Conservation (phyloP, 1,284 basidiomycete genomes). For the Boletellus deceptivus region DNA sequence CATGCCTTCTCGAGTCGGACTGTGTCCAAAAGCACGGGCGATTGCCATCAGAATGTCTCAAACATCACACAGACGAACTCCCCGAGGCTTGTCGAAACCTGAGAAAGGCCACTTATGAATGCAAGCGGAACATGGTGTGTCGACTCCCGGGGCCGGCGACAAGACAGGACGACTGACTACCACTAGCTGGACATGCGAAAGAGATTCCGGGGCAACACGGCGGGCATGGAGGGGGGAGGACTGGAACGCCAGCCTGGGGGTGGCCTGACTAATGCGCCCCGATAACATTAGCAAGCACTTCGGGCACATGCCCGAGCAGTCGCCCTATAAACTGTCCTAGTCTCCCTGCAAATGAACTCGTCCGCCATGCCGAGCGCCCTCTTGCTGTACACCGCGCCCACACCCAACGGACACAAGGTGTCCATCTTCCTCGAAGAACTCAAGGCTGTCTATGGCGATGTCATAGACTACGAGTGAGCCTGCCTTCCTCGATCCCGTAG, state of each 20-base stretch:
- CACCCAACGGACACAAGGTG: slow-evolving; percentile 71
- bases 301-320: slow-evolving; percentile 12
- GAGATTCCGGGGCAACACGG: slow-evolving; percentile 73
- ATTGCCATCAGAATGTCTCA: slow-evolving; percentile 77
- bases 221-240: slow-evolving; percentile 42
- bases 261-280: slow-evolving; percentile 3
- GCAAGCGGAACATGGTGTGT: slow-evolving; percentile 84
- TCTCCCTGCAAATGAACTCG: not conserved
- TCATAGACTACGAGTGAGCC: slow-evolving; percentile 58
- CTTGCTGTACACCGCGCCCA: slow-evolving; percentile 60
- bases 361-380: slow-evolving; percentile 40
- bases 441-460: slow-evolving; percentile 49
- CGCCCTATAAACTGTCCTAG: slow-evolving; percentile 8
- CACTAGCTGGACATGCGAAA: slow-evolving; percentile 81
- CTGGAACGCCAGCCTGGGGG: not conserved
- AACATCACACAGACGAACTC: slow-evolving; percentile 66
- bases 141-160: not conserved
- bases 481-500: not conserved
- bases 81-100: slow-evolving; percentile 75
- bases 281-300: slow-evolving; percentile 24
- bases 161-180: not conserved
- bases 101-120: slow-evolving; percentile 79
- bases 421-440: slow-evolving; percentile 70
- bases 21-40: slow-evolving; percentile 75
- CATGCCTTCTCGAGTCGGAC: slow-evolving; percentile 77